phyloP scores from a whole-genome alignment of 257 asterid genomes.

The Ilex asprella region DNA sequence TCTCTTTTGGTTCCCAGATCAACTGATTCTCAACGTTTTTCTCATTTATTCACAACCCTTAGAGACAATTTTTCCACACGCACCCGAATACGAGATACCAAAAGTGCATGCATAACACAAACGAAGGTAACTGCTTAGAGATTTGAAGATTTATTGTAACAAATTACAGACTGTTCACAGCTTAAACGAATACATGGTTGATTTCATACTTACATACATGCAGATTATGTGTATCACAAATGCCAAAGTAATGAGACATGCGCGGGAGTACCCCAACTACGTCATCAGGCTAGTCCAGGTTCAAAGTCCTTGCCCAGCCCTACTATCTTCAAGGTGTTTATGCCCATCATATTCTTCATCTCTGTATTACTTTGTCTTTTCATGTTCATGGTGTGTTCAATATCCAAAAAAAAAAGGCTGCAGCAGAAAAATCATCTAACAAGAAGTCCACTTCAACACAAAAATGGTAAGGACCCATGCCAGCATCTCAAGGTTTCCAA shows the following conservation, averaged over 20 bases:
- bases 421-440: slow-evolving; percentile 23
- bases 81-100: too few relatives aligned
- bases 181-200: slow-evolving; percentile 24
- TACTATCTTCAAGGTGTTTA: slow-evolving; percentile 12
- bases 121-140: too few relatives aligned
- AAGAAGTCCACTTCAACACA: slow-evolving; percentile 8
- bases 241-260: slow-evolving; percentile 2
- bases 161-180: slow-evolving; percentile 5
- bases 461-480: slow-evolving; percentile 7
- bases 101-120: too few relatives aligned
- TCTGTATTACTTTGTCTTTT: slow-evolving; percentile 8
- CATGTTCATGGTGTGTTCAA: slow-evolving; percentile 7
- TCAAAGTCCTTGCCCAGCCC: slow-evolving; percentile 4
- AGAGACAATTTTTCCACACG: too few relatives aligned
- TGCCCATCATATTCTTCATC: slow-evolving; percentile 4
- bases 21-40: too few relatives aligned
- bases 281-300: not conserved
- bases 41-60: too few relatives aligned
- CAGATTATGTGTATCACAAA: slow-evolving; percentile 23
- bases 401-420: slow-evolving; percentile 3
- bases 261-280: not conserved
- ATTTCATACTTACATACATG: slow-evolving; percentile 18
- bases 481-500: slow-evolving; percentile 63
- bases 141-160: too few relatives aligned
- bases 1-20: too few relatives aligned